phyloP scores from a whole-genome alignment of 495 filamentous ascomycete species.

The Annulohypoxylon moriforme region DNA sequence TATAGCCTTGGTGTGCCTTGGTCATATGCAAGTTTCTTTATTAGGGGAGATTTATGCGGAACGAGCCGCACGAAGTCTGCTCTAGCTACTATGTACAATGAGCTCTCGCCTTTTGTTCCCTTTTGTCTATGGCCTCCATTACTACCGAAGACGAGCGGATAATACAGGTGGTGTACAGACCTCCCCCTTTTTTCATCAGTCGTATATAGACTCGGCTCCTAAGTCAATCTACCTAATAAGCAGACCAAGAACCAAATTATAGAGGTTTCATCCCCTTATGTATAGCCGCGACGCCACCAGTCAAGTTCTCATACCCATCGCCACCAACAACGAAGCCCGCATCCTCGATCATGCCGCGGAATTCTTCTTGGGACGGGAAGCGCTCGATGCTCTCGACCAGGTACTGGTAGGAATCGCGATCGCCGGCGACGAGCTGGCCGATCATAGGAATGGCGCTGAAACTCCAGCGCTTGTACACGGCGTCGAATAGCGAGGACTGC shows the following conservation, averaged over 20 bases:
- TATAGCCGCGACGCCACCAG: constrained; percentile 90
- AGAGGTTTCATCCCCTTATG: constrained; percentile 96
- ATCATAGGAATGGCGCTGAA: constrained; percentile 94
- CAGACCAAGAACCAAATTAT: background rate
- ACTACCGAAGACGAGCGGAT: background rate
- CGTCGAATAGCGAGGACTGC: constrained; percentile 76
- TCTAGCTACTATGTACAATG: constrained; percentile 24
- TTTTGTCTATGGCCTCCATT: constrained; percentile 18
- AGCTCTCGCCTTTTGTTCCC: background rate
- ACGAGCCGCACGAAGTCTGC: background rate
- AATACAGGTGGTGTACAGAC: constrained; percentile 16
- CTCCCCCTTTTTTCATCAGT: background rate
- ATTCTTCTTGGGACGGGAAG: constrained; percentile 88
- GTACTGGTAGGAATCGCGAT: constrained; percentile 97
- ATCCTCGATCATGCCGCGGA: constrained; percentile 84
- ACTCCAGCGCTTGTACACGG: constrained; percentile 95
- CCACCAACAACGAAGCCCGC: constrained; percentile 90
- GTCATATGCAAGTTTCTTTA: background rate
- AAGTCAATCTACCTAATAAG: no score
- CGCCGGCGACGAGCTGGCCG: constrained; percentile 93
- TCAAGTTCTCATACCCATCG: constrained; percentile 86
- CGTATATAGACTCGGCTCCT: background rate
- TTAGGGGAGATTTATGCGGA: background rate
- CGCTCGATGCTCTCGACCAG: constrained; percentile 96
- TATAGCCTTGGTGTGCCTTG: background rate